These are phyloP conservation scores for Ampelomyces quisqualis DNA, from an alignment of 2,329 filamentous ascomycete species.

Conservation along the genomic window DNA sequence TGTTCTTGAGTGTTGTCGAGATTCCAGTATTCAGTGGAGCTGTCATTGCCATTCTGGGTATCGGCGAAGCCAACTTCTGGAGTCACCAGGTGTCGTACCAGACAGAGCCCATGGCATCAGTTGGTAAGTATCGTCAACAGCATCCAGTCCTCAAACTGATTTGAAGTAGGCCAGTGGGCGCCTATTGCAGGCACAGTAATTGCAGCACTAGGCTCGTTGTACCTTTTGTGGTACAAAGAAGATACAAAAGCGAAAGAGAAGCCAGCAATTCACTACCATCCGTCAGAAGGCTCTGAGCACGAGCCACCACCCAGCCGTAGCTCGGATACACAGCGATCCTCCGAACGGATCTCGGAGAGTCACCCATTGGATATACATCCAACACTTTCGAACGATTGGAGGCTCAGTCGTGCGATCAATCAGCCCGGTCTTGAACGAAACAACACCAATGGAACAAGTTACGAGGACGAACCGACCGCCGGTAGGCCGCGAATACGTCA, in stretches of 20 bases:
- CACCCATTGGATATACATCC: neutral
- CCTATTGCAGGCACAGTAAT: constrained; percentile 61
- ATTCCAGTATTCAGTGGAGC: constrained; percentile 61
- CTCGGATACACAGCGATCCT: no score
- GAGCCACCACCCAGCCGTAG: no score
- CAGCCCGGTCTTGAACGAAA: constrained; percentile 7
- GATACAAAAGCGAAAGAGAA: constrained; percentile 25
- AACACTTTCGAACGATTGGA: constrained; percentile 8
- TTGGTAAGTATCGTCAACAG: constrained; percentile 44
- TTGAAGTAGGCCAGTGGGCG: constrained; percentile 53
- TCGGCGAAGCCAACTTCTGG: constrained; percentile 66
- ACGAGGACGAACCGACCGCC: constrained; percentile 11
- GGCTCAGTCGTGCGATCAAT: constrained; percentile 18
- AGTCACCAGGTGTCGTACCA: constrained; percentile 58
- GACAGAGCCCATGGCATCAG: constrained; percentile 62
- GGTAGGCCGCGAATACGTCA: constrained; percentile 35
- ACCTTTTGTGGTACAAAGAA: constrained; percentile 50
- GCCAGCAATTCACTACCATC: constrained; percentile 1
- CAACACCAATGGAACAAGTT: constrained; percentile 1
- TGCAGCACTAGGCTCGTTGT: constrained; percentile 60
- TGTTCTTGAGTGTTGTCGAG: constrained; percentile 50
- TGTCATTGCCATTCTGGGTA: constrained; percentile 59
- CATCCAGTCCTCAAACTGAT: neutral
- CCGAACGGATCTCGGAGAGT: neutral
- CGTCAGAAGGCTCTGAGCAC: no score